Evolutionary conservation across 2,329 filamentous ascomycete genomes (phyloP).

Genomic region (Xylaria sp.): DNA sequence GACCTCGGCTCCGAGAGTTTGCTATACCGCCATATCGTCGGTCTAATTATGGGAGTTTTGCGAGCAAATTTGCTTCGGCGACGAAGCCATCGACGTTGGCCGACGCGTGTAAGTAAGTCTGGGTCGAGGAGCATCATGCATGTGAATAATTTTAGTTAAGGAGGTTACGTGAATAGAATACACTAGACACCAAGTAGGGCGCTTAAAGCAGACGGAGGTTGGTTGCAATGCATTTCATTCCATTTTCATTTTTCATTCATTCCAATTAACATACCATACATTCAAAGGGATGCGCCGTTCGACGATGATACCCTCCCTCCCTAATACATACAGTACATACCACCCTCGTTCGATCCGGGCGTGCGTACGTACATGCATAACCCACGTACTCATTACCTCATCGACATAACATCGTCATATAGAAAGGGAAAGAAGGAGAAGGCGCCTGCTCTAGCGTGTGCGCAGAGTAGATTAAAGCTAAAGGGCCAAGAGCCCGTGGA

Average conservation of each 20-base stretch:
- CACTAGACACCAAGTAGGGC: background rate
- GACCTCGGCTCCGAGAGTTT: constrained; percentile 29
- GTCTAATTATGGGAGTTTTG: constrained; percentile 28
- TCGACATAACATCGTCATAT: background rate
- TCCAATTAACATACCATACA: background rate
- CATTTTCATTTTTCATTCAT: background rate
- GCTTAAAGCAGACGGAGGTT: background rate
- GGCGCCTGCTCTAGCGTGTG: background rate
- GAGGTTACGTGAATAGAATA: background rate
- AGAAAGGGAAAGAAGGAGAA: background rate
- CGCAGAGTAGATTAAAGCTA: background rate
- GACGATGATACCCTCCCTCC: constrained; percentile 24
- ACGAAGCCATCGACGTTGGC: background rate
- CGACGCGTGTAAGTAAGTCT: constrained; percentile 5
- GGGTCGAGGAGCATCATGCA: background rate
- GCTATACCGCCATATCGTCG: constrained; percentile 27
- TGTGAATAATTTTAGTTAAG: constrained; percentile 19
- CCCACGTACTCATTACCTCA: background rate
- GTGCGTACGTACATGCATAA: background rate
- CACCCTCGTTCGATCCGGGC: constrained; percentile 16
- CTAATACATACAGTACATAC: no score
- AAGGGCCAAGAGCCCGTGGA: background rate
- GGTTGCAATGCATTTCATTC: constrained; percentile 20
- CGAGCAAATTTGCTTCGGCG: background rate
- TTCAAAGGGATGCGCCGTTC: constrained; percentile 9